Evolutionary conservation across 2,329 filamentous ascomycete genomes (phyloP).

Genomic region (Ophiosphaerella herpotricha): DNA sequence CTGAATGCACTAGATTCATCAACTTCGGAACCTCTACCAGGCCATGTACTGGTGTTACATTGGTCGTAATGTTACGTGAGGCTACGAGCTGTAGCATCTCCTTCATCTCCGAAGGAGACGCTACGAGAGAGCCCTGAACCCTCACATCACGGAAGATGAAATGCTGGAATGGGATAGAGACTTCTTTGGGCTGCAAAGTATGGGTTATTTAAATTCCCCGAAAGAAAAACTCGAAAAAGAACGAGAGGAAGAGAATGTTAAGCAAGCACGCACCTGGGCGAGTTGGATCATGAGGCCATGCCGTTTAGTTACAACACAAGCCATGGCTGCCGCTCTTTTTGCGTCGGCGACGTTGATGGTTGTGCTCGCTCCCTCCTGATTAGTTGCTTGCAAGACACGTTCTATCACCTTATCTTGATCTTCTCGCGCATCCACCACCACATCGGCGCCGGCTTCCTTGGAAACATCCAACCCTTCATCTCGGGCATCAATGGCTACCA

Average conservation of each 20-base stretch:
- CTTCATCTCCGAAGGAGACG: slow-evolving; percentile 50
- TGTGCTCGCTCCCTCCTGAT: slow-evolving; percentile 56
- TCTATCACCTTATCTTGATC: slow-evolving; percentile 55
- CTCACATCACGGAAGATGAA: slow-evolving; percentile 60
- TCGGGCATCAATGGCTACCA: slow-evolving; percentile 80
- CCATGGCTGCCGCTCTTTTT: slow-evolving; percentile 54
- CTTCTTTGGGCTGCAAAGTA: slow-evolving; percentile 40
- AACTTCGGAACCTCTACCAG: slow-evolving; percentile 58
- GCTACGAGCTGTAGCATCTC: slow-evolving; percentile 56
- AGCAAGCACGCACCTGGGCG: slow-evolving; percentile 33
- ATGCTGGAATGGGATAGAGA: slow-evolving; percentile 50
- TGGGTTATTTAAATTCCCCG: too few relatives aligned
- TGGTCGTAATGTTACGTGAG: slow-evolving; percentile 54
- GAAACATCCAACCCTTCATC: slow-evolving; percentile 63
- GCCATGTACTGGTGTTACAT: slow-evolving; percentile 58
- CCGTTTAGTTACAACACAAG: slow-evolving; percentile 62
- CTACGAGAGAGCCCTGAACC: slow-evolving; percentile 54
- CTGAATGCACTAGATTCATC: slow-evolving; percentile 56
- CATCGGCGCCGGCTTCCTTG: slow-evolving; percentile 54
- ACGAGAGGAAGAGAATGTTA: too few relatives aligned
- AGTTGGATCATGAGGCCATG: slow-evolving; percentile 64
- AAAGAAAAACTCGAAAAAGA: too few relatives aligned
- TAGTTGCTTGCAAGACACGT: slow-evolving; percentile 55
- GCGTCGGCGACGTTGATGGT: slow-evolving; percentile 62
- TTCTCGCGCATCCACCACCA: slow-evolving; percentile 58